Percentiles rank a stretch among this genome's conserved stretches.
These are phyloP conservation scores for Theobroma cacao DNA, from an alignment of 345 rosid genomes.

Conservation along the genomic window DNA sequence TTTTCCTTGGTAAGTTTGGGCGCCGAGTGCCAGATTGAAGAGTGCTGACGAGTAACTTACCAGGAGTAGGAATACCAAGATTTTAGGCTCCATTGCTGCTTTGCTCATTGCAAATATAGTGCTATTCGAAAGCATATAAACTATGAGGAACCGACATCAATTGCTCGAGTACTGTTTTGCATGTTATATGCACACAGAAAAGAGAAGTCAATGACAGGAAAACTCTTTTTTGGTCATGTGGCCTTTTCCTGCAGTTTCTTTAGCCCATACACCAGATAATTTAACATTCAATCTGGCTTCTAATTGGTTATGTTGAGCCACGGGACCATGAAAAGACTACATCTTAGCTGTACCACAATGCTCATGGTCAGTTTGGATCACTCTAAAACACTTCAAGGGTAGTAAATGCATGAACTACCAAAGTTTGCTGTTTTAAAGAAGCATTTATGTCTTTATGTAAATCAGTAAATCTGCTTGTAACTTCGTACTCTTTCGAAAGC, in stretches of 20 bases:
- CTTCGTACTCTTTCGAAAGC: no score
- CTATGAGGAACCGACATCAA: background rate
- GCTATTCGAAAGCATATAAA: background rate
- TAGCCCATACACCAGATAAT: background rate
- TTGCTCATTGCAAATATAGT: background rate
- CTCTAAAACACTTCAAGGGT: no score
- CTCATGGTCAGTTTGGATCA: no score
- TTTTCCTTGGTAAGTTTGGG: slow-evolving; percentile 13
- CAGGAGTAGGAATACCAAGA: slow-evolving; percentile 1
- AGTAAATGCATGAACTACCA: no score
- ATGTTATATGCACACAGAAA: background rate
- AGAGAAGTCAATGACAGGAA: background rate
- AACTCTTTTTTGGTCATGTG: background rate
- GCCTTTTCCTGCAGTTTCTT: background rate
- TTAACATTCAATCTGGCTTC: background rate
- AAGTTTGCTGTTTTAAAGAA: no score
- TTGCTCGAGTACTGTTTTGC: background rate
- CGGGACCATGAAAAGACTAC: no score
- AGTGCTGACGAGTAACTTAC: slow-evolving; percentile 2
- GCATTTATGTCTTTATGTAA: no score
- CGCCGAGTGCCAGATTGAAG: background rate
- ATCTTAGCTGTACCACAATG: no score
- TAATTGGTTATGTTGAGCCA: no score
- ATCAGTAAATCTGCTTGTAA: no score
- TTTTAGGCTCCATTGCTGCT: slow-evolving; percentile 16